Percentiles rank a stretch among this genome's conserved stretches.
Conservation (phyloP, 306 rosid species). For the Vicia faba region DNA sequence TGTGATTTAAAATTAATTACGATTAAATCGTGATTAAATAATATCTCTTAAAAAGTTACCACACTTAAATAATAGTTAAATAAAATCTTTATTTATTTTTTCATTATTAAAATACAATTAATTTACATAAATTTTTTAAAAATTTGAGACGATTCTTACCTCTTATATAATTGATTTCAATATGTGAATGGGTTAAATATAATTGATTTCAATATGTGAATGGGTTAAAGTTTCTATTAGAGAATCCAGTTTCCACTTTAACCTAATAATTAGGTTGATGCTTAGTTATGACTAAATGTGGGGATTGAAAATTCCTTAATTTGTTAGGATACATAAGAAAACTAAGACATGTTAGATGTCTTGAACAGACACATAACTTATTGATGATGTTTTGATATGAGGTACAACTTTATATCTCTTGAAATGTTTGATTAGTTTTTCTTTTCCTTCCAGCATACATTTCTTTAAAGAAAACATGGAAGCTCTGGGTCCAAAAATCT, state of each 20-base stretch:
- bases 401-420: slow-evolving; percentile 36
- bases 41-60: too few species aligned
- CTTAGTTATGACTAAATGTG: slow-evolving; percentile 31
- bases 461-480: slow-evolving; percentile 43
- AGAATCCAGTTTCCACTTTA: background rate
- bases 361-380: slow-evolving; percentile 30
- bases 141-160: too few species aligned
- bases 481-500: slow-evolving; percentile 64
- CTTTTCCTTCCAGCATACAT: slow-evolving; percentile 41
- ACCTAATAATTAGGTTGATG: slow-evolving; percentile 33
- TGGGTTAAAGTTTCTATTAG: background rate
- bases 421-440: slow-evolving; percentile 42
- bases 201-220: background rate
- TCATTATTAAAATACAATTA: too few species aligned
- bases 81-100: too few species aligned
- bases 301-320: slow-evolving; percentile 44
- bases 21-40: too few species aligned
- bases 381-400: slow-evolving; percentile 35
- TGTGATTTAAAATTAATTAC: too few species aligned
- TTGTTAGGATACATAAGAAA: slow-evolving; percentile 51
- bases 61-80: too few species aligned
- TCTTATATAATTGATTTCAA: too few species aligned
- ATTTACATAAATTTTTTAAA: too few species aligned
- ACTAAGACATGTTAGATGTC: slow-evolving; percentile 24
- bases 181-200: background rate